A percentile compares a stretch with the other conserved stretches of the same genome.
These are phyloP conservation scores for Periconia sp. DNA, from an alignment of 2,329 filamentous ascomycete genomes.

Conservation along the genomic window DNA sequence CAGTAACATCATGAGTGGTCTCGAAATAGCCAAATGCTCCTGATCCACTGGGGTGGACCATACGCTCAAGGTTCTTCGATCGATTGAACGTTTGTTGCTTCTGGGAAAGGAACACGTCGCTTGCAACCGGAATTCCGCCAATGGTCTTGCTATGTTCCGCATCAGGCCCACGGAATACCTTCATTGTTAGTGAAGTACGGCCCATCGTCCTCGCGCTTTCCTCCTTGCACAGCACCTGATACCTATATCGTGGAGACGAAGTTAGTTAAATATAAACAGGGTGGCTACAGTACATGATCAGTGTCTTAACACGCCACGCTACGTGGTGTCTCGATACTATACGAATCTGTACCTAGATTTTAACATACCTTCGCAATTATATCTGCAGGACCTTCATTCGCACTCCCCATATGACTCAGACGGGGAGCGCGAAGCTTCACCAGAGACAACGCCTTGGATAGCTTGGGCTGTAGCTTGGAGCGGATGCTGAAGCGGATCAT, in stretches of 20 bases:
- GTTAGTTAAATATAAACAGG: no score
- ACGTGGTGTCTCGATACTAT: no score
- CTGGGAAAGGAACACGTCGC: slow-evolving; percentile 56
- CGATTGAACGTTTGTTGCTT: slow-evolving; percentile 60
- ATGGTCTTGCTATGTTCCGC: slow-evolving; percentile 56
- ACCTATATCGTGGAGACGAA: no score
- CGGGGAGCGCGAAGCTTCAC: slow-evolving; percentile 44
- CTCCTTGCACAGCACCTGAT: slow-evolving; percentile 48
- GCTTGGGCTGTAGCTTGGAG: slow-evolving; percentile 45
- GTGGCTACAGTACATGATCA: no score
- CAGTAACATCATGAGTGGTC: slow-evolving; percentile 43
- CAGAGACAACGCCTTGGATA: slow-evolving; percentile 41
- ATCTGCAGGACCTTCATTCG: slow-evolving; percentile 56
- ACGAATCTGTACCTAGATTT: no score
- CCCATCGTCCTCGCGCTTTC: slow-evolving; percentile 53
- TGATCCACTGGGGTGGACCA: slow-evolving; percentile 46
- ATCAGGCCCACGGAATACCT: slow-evolving; percentile 55
- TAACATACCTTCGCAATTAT: slow-evolving; percentile 55
- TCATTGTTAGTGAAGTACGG: slow-evolving; percentile 60
- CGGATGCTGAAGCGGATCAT: slow-evolving; percentile 42
- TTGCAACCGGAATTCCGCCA: slow-evolving; percentile 54
- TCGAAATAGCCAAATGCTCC: slow-evolving; percentile 54
- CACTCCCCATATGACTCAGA: slow-evolving; percentile 41
- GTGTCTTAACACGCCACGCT: no score
- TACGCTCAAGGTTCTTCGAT: slow-evolving; percentile 53